Evolutionary conservation across 306 rosid species (phyloP).

Genomic region (Malus sylvestris): DNA sequence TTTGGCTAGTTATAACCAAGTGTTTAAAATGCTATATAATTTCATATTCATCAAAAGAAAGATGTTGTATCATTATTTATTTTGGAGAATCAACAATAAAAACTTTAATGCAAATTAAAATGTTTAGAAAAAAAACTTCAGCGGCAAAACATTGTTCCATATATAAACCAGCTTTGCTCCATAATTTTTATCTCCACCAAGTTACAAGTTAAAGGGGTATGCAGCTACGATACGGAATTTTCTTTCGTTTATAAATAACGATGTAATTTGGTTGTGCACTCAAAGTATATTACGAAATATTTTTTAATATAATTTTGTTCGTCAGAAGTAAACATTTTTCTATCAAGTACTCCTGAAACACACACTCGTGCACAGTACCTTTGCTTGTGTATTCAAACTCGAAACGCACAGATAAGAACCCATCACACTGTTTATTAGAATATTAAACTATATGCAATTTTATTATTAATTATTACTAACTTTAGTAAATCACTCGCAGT

Average conservation of each 20-base stretch:
- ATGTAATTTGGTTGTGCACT: no score
- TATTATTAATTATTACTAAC: no score
- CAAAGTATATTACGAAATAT: no score
- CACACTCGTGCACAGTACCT: background rate
- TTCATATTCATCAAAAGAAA: background rate
- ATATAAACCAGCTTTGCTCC: background rate
- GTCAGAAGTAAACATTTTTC: background rate
- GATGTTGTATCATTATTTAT: background rate
- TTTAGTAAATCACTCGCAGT: background rate
- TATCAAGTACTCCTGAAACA: no score
- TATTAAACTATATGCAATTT: no score
- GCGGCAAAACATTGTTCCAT: background rate
- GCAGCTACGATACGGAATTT: background rate
- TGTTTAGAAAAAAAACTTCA: background rate
- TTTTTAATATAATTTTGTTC: accelerated
- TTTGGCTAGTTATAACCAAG: background rate
- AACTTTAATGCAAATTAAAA: background rate
- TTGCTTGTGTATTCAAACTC: background rate
- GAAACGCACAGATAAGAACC: no score
- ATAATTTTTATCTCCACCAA: background rate
- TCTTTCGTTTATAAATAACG: no score
- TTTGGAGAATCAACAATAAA: background rate
- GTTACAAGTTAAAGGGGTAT: background rate
- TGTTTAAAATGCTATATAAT: background rate
- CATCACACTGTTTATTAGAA: no score